Base-by-base conservation (phyloP, 2,329 filamentous ascomycete species). In the Monosporascus sp. region DNA sequence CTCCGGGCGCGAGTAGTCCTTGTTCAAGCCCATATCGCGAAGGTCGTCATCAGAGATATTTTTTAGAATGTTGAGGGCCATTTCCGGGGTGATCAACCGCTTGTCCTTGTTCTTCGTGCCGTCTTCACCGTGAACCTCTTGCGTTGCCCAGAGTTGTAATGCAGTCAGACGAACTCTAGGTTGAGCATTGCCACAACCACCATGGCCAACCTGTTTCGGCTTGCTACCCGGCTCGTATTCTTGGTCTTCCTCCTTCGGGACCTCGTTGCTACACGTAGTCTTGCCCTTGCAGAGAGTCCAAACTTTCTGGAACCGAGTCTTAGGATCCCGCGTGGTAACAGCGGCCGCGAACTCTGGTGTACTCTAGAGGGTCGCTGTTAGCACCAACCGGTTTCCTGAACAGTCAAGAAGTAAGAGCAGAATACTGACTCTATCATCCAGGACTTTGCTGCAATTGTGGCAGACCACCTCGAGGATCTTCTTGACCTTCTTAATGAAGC, bases 401-500 rank as follows among this genome's bases (percentile, higher is more conserved):
- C 69, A 73, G 72, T 66, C 75, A 80, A 74, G 76, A 78, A 79
- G 73, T 76, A 74, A 70, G 68, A 71, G 77, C 79, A 79, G 78
- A 79, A 80, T 79, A 95, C 93, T 91, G 87, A 97, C 93, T 87
- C 91, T 90, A 83, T 97, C 92, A 76, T 91, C 88, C 80, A 96
- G 84, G 70, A 97, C 90, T 80, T 94, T 96, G 76, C 92, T 93
- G 81, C 95, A 99, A 74, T 95, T 97, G 78, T 96, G 92, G 82
- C 95, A 99, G 73, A 99, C 92, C 64, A 92, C 94, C 82, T 99
- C 95, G 73, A 99, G 80, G 66, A 99, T 85, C 81, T 97, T 99
- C 82, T 99, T 99, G 76, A 96, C 92, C 79, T 97, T 97, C 73
- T 90, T 95, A 77, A 99, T 88, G 75, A 97, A 99, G 67, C 94